Base-by-base conservation (phyloP, 768 basidiomycete genomes). In the Trametopsis cervina region DNA sequence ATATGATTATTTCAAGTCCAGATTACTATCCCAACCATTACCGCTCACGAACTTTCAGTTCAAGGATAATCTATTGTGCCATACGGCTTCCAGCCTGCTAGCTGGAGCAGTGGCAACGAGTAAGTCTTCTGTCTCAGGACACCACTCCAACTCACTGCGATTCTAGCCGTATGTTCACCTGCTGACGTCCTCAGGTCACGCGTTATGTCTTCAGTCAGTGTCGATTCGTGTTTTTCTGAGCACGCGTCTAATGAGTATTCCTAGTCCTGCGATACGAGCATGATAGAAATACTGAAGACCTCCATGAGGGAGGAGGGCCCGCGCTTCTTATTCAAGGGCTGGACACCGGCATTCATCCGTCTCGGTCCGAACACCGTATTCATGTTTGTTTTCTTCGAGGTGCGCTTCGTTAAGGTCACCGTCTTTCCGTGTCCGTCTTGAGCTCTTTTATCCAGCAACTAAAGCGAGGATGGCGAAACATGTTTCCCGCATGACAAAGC, bases 291-390 rank as follows among this genome's bases (percentile, higher is more conserved):
- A 23, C 63, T 89, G 11, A 67, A 64, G 23, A 70, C 63, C 37
- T 86, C 87, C 3, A 65, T 89, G 27, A 75, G 74, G 35, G 72
- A 82, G 57, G 89, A 92, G 69, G 89, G 89, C 0, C 73, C 79
- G 9, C 70, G 72, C 50, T 90, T 91, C 62, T 69, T 91, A 46
- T 87, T 92, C 66, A 90, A 87, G 62, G 89, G 89, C 26, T 92
- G 89, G 89, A 86, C 86, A 15, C 89, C 89, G 2, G 85, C 89
- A 6, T 92, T 89, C 66, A 78, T 85, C 56, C 81, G 89, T 41
- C 66, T 92, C 37, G 88, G 83, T 23, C 89, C 89, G 1, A 89
- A 90, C 61, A 91, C 89, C 1, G 73, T 92, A 26, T 69, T 91
- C 4, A 76, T 91, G 66, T 92, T 89, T 64, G 82, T 91, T 41